Evolutionary conservation across 768 basidiomycete species (phyloP), one percentile per base, ranked within the genome.

Genomic region (Thelephora aurantiotincta): DNA sequence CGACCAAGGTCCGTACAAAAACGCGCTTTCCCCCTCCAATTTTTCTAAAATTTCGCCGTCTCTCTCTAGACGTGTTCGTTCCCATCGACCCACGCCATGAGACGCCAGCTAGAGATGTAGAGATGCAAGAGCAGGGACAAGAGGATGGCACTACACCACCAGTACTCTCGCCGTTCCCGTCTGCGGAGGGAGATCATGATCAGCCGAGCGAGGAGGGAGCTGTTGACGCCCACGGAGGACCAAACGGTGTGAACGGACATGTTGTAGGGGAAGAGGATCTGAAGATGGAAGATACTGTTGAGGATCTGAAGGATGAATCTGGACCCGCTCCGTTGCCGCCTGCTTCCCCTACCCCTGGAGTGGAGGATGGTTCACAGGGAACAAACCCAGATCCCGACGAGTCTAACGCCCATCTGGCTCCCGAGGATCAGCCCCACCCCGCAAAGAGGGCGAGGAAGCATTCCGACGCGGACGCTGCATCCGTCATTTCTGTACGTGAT

Each of bases 371-470:
- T 30, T 30, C 26, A 4, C 26, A 30, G 26, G 26, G 9, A 0
- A 26, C 49, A 2, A 35, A 47, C 12, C 54, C 38, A 7, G 38
- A 18, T 22, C 9, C 7, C 14, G 18, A 18, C 38, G 38, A 41
- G 14, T 41, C 38, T 9, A 41, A 41, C 12, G 18, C 16, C 38
- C 18, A 41, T 41, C 38, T 18, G 7, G 72, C 76, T 55, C 78
- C 80, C 50, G 77, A 80, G 51, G 69, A 74, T 49, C 66, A 71
- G 51, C 82, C 80, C 12, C 84, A 82, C n/a, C 87, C 87, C 23
- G 82, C 85, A 50, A 90, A 90, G 73, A 74, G 87, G 52, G 74
- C 83, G 23, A 68, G 87, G 55, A 78, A 78, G 65, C 68, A 77
- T 55, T 85, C 82, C 43, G 84, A 90, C 60, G 78, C 77, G 30